These are phyloP conservation scores for Paraglomus brasilianum DNA, from an alignment of 192 early-diverging fungal species.

Conservation along the genomic window DNA sequence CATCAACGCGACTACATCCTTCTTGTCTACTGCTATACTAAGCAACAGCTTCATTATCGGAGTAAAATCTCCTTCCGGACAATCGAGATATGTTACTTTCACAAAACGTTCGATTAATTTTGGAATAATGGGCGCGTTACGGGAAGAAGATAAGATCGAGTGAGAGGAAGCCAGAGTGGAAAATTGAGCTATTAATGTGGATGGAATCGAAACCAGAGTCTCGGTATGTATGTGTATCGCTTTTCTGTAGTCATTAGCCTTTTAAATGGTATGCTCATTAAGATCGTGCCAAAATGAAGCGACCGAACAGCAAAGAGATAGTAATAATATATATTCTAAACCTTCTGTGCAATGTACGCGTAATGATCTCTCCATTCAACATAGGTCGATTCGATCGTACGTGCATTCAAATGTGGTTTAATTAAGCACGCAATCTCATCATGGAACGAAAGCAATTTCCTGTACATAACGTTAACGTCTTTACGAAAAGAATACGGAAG, in stretches of 20 bases:
- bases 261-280: neutral
- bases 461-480: neutral
- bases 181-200: slow-evolving; percentile 2
- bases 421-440: slow-evolving; percentile 28
- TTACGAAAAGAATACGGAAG: neutral
- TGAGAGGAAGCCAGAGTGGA: neutral
- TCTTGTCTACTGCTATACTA: neutral
- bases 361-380: slow-evolving; percentile 43
- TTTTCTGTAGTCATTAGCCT: neutral
- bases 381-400: slow-evolving; percentile 29
- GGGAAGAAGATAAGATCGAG: slow-evolving; percentile 10
- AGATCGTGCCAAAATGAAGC: neutral
- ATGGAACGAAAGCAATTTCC: neutral
- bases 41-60: slow-evolving; percentile 18
- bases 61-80: neutral
- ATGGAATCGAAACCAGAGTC: too few relatives aligned
- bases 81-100: slow-evolving; percentile 9
- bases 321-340: slow-evolving; percentile 3
- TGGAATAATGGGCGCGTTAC: slow-evolving; percentile 5
- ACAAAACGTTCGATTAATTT: slow-evolving; percentile 32
- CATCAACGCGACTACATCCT: slow-evolving; percentile 24
- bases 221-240: neutral
- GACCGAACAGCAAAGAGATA: neutral
- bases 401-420: slow-evolving; percentile 14
- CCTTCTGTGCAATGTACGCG: slow-evolving; percentile 44